Conservation (phyloP, 805 yeast genomes). For the Pichia kluyveri region DNA sequence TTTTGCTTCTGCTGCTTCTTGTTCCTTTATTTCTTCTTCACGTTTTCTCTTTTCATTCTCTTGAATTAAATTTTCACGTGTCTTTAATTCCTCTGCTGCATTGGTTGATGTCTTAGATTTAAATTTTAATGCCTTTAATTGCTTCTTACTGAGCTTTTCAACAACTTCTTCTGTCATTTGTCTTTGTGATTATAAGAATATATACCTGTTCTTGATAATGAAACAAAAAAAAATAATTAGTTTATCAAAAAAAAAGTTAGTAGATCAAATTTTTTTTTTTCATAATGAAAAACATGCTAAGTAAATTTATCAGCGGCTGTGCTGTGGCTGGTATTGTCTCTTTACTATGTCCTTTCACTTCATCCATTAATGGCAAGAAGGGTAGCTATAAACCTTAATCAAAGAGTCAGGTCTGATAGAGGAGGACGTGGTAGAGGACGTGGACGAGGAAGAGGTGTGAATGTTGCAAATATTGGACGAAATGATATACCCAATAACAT, state of each 20-base stretch:
- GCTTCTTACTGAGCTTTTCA: slow-evolving; percentile 52
- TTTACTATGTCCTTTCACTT: background rate
- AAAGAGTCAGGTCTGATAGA: background rate
- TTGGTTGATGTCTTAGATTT: slow-evolving; percentile 29
- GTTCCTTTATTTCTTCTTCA: slow-evolving; percentile 19
- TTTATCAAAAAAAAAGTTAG: no score
- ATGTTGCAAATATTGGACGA: no score
- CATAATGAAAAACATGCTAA: no score
- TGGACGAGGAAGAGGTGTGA: no score
- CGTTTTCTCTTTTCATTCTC: slow-evolving; percentile 15
- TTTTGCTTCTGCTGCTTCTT: slow-evolving; percentile 15
- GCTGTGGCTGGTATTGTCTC: background rate
- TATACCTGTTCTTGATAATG: no score
- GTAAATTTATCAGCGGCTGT: no score
- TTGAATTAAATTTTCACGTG: slow-evolving; percentile 15
- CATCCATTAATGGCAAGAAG: slow-evolving; percentile 8
- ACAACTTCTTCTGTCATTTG: background rate
- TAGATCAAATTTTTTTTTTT: no score
- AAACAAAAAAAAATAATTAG: no score
- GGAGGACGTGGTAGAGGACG: background rate
- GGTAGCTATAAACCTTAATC: slow-evolving; percentile 9
- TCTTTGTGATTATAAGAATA: no score
- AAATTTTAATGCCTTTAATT: slow-evolving; percentile 54
- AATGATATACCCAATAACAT: background rate
- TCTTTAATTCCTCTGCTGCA: slow-evolving; percentile 27